These are phyloP conservation scores for Sporothrix euskadiensis DNA, from an alignment of 2,329 filamentous ascomycete genomes.

Conservation along the genomic window DNA sequence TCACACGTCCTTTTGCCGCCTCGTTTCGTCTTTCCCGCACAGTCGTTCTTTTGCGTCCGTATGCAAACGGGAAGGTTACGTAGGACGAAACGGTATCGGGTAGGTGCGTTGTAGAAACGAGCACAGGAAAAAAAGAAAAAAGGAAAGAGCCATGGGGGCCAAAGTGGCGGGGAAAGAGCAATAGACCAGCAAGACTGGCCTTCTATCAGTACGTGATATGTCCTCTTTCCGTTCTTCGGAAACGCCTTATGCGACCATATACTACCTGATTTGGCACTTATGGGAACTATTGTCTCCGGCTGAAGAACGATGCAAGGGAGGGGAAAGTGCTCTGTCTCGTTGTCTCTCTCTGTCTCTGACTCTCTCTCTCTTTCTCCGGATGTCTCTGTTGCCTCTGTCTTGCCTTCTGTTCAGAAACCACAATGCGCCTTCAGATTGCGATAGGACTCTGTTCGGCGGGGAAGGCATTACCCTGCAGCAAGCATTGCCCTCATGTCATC, in stretches of 20 bases:
- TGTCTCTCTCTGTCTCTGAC: not conserved
- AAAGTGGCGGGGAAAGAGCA: constrained; percentile 4
- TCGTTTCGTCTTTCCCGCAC: not conserved
- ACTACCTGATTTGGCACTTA: constrained; percentile 11
- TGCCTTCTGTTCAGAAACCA: not conserved
- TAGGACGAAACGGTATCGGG: constrained; percentile 3
- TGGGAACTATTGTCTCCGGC: not conserved
- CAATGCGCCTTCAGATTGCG: constrained; percentile 5
- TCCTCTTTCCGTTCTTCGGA: not conserved
- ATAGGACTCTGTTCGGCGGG: constrained; percentile 3
- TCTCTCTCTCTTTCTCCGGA: not conserved
- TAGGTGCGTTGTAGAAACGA: constrained; percentile 1
- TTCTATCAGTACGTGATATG: not conserved
- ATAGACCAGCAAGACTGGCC: no score
- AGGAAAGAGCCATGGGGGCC: not conserved
- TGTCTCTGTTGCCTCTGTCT: constrained; percentile 13
- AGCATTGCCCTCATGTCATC: not conserved
- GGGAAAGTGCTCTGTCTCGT: constrained; percentile 6
- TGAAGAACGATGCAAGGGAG: constrained; percentile 22
- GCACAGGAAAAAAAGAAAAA: not conserved
- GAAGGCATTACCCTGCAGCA: not conserved
- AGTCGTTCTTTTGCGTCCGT: constrained; percentile 1
- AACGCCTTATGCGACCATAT: not conserved
- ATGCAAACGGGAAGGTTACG: constrained; percentile 2
- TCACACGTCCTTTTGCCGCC: not conserved